phyloP scores from a whole-genome alignment of 257 asterid genomes.

The Capsicum pubescens region DNA sequence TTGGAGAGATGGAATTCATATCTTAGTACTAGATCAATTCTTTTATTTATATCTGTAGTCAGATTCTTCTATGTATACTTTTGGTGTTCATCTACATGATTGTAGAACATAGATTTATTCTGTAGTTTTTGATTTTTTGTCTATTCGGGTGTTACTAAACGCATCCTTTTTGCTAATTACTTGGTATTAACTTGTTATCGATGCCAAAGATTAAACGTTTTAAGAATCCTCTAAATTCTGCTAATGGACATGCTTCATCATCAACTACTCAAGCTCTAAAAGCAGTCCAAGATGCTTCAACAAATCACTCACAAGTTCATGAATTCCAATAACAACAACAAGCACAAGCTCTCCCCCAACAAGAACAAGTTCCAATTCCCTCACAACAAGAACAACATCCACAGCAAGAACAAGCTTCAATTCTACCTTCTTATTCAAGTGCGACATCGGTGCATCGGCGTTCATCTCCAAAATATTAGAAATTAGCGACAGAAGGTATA shows the following conservation, averaged over 20 bases:
- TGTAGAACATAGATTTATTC: neutral
- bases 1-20: neutral
- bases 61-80: neutral
- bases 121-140: neutral
- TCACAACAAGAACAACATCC: neutral
- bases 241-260: neutral
- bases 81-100: neutral
- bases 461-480: neutral
- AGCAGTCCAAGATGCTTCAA: neutral
- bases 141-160: neutral
- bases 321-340: neutral
- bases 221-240: neutral
- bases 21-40: neutral
- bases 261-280: neutral
- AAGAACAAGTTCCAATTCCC: too few relatives aligned
- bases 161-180: neutral
- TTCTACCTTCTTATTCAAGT: neutral
- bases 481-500: neutral
- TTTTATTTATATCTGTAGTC: neutral
- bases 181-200: neutral
- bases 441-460: neutral
- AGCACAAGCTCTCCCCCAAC: neutral
- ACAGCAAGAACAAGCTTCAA: neutral
- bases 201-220: neutral
- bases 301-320: neutral